phyloP scores from a whole-genome alignment of 2,329 filamentous ascomycete genomes.

The Mycocentrospora acerina region DNA sequence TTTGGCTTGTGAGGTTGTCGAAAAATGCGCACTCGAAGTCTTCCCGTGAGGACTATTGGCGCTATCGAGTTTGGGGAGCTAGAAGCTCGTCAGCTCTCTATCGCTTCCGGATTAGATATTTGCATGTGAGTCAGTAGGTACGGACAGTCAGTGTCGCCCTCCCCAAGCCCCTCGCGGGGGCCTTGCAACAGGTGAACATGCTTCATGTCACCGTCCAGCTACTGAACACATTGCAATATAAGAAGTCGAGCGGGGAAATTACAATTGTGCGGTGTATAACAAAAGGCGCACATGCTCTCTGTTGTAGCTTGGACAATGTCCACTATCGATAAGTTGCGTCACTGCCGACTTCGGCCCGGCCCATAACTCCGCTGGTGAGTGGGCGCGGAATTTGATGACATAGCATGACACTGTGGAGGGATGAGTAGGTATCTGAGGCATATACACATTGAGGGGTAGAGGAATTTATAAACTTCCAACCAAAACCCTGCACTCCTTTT shows the following conservation, averaged over 20 bases:
- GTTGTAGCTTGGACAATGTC: conserved; percentile 6
- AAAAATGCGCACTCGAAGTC: conserved; percentile 7
- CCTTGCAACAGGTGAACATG: conserved; percentile 39
- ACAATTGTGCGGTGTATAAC: conserved; percentile 6
- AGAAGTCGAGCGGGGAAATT: background rate
- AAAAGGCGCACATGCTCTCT: conserved; percentile 10
- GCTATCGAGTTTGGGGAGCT: conserved; percentile 27
- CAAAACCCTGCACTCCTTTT: too few relatives aligned
- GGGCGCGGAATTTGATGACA: conserved; percentile 1
- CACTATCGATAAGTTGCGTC: conserved; percentile 25
- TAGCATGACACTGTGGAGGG: conserved; percentile 1
- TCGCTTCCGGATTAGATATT: background rate
- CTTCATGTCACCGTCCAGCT: conserved; percentile 37
- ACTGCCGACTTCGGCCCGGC: conserved; percentile 9
- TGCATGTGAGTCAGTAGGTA: conserved; percentile 10
- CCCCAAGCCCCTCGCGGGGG: conserved; percentile 37
- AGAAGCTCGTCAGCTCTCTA: conserved; percentile 9
- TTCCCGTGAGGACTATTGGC: conserved; percentile 6
- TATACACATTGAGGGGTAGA: too few relatives aligned
- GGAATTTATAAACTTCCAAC: too few relatives aligned
- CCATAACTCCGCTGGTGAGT: background rate
- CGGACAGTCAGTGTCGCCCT: conserved; percentile 25
- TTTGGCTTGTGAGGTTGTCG: conserved; percentile 11
- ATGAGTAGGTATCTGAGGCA: background rate
- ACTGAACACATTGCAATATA: conserved; percentile 9